Evolutionary conservation across 2,329 filamentous ascomycete species (phyloP).

Genomic region (Pseudopyrenochaeta lycopersici): DNA sequence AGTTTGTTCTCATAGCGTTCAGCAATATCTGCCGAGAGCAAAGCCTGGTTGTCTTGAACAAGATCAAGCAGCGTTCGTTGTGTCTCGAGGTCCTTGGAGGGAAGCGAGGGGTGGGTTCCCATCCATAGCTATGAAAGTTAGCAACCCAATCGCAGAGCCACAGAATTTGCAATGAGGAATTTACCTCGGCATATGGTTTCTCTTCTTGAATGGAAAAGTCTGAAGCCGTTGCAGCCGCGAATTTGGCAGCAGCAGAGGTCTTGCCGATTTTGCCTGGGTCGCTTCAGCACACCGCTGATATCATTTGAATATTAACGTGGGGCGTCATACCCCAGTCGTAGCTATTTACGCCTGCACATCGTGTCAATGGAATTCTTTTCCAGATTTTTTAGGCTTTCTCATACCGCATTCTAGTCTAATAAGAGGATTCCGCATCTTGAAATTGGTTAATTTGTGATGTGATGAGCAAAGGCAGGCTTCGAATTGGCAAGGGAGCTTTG

Average conservation of each 20-base stretch:
- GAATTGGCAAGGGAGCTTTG: conserved; percentile 20
- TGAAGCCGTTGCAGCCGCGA: conserved; percentile 83
- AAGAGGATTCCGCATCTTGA: conserved; percentile 69
- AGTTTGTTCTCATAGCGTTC: conserved; percentile 82
- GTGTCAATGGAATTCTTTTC: conserved; percentile 24
- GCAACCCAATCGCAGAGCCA: conserved; percentile 3
- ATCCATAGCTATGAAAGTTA: conserved; percentile 84
- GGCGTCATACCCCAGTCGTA: conserved; percentile 85
- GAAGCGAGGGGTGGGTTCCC: conserved; percentile 96
- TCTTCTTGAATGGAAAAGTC: conserved; percentile 82
- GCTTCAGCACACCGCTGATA: conserved; percentile 36
- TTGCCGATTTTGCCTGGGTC: conserved; percentile 80
- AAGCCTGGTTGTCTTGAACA: conserved; percentile 83
- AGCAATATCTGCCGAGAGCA: conserved; percentile 77
- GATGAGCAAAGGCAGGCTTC: conserved; percentile 14
- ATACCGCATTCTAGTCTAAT: conserved; percentile 81
- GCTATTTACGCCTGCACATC: conserved; percentile 85
- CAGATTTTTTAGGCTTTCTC: conserved; percentile 13
- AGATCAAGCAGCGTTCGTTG: conserved; percentile 87
- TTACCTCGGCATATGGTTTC: conserved; percentile 92
- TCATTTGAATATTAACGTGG: conserved; percentile 26
- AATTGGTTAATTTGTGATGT: conserved; percentile 7
- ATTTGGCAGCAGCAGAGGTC: conserved; percentile 87
- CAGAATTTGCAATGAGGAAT: not conserved
- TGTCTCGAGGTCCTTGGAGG: conserved; percentile 86